Evolutionary conservation across 257 asterid genomes (phyloP).

Genomic region (Solanum chilense): DNA sequence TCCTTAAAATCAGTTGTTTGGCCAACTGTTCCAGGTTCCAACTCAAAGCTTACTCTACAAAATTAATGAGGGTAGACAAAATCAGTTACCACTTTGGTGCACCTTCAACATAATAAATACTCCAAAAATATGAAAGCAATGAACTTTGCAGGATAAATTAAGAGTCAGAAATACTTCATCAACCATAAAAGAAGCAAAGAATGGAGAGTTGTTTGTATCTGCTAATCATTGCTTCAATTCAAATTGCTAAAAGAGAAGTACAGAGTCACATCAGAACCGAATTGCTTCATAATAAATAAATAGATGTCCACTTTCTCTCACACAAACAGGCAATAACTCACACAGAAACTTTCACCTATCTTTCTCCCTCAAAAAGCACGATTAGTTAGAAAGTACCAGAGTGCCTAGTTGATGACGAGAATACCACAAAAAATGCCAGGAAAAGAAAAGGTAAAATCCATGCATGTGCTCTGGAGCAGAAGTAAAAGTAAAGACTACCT

Average conservation of each 20-base stretch:
- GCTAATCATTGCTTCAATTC: background rate
- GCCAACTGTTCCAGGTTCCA: constrained; percentile 90
- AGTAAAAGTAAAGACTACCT: constrained; percentile 31
- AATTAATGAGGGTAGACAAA: background rate
- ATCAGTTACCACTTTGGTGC: background rate
- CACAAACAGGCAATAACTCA: background rate
- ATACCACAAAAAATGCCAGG: background rate
- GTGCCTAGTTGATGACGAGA: background rate
- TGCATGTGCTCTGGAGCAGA: background rate
- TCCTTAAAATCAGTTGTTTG: constrained; percentile 93
- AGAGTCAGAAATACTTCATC: background rate
- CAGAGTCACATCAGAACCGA: background rate
- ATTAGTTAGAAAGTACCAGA: background rate
- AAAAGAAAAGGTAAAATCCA: too few relatives aligned
- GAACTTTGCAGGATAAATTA: background rate
- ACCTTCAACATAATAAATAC: background rate
- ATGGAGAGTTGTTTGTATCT: background rate
- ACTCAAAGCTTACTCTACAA: constrained; percentile 79
- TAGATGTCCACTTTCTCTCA: background rate
- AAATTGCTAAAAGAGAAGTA: background rate
- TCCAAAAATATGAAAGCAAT: background rate
- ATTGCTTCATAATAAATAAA: background rate
- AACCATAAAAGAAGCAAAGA: background rate
- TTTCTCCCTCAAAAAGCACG: background rate
- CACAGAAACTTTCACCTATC: background rate